Evolutionary conservation across 176 grass and related monocot species (phyloP).

Genomic region (Hsuehochloa calcarea): DNA sequence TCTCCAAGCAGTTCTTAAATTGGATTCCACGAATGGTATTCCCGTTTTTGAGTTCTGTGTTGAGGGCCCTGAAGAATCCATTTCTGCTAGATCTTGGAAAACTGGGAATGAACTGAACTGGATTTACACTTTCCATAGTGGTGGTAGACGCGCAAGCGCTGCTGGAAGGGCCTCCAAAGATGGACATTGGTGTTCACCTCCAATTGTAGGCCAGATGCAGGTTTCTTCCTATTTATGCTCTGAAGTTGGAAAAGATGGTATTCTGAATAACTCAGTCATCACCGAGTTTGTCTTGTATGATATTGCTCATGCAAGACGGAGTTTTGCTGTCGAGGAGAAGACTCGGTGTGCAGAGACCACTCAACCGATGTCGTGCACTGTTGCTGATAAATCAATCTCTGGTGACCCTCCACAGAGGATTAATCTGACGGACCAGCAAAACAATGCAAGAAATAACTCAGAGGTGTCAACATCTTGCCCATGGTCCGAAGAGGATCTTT

Average conservation of each 20-base stretch:
- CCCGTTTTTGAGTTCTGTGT: slow-evolving; percentile 60
- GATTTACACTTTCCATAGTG: slow-evolving; percentile 87
- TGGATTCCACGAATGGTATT: slow-evolving; percentile 58
- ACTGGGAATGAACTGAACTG: slow-evolving; percentile 64
- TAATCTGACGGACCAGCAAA: slow-evolving; percentile 24
- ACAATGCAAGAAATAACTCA: slow-evolving; percentile 39
- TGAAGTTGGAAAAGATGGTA: slow-evolving; percentile 67
- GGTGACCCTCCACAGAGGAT: slow-evolving; percentile 22
- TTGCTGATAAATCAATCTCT: not conserved
- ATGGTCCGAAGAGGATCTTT: slow-evolving; percentile 67
- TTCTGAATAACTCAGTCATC: slow-evolving; percentile 57
- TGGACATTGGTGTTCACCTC: slow-evolving; percentile 38
- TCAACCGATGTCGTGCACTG: not conserved
- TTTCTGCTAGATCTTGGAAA: slow-evolving; percentile 90
- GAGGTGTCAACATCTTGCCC: slow-evolving; percentile 67
- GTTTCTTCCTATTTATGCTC: slow-evolving; percentile 82
- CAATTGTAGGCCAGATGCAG: slow-evolving; percentile 83
- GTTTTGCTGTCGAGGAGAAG: slow-evolving; percentile 54
- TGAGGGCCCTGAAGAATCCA: slow-evolving; percentile 57
- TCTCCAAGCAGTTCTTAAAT: slow-evolving; percentile 72
- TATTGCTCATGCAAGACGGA: slow-evolving; percentile 68
- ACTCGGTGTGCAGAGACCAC: slow-evolving; percentile 43
- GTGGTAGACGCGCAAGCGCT: slow-evolving; percentile 52
- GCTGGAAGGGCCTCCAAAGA: slow-evolving; percentile 62
- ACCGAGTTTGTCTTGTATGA: slow-evolving; percentile 86